Conservation (phyloP, 768 basidiomycete genomes). For the Omphalotus guepiniiformis region DNA sequence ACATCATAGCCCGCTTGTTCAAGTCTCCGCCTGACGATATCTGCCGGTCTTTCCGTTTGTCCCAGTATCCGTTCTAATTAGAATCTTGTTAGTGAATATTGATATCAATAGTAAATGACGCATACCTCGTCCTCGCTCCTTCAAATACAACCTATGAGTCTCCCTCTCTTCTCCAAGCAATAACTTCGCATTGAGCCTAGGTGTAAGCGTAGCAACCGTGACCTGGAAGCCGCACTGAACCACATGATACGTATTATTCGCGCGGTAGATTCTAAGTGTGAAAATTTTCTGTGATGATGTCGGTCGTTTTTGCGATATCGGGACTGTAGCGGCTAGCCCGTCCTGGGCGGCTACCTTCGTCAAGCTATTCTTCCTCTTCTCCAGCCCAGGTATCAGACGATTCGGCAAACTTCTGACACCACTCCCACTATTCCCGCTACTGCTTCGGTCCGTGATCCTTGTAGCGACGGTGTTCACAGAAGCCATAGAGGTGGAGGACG, state of each 20-base stretch:
- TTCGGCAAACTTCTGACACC: background rate
- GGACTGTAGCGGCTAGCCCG: background rate
- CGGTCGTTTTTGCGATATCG: background rate
- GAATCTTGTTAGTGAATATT: background rate
- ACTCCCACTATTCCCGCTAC: slow-evolving; percentile 6
- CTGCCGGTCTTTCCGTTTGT: slow-evolving; percentile 77
- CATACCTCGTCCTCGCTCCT: slow-evolving; percentile 72
- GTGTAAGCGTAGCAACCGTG: slow-evolving; percentile 65
- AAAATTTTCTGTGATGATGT: background rate
- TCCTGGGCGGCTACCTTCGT: background rate
- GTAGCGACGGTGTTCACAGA: no score
- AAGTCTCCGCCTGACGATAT: slow-evolving; percentile 77
- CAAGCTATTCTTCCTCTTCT: slow-evolving; percentile 5
- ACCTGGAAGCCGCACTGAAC: slow-evolving; percentile 57
- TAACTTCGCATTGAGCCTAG: slow-evolving; percentile 56
- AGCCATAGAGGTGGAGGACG: no score
- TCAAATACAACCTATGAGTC: slow-evolving; percentile 67
- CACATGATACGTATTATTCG: slow-evolving; percentile 68
- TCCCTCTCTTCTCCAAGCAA: slow-evolving; percentile 46
- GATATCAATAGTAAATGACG: background rate
- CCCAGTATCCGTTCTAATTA: slow-evolving; percentile 75
- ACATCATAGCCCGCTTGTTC: slow-evolving; percentile 88
- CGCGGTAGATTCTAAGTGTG: slow-evolving; percentile 72
- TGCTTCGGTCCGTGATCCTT: slow-evolving; percentile 14
- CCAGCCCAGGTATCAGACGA: background rate